phyloP scores from a whole-genome alignment of 202 grass and related monocot species.

The Zizania palustris region DNA sequence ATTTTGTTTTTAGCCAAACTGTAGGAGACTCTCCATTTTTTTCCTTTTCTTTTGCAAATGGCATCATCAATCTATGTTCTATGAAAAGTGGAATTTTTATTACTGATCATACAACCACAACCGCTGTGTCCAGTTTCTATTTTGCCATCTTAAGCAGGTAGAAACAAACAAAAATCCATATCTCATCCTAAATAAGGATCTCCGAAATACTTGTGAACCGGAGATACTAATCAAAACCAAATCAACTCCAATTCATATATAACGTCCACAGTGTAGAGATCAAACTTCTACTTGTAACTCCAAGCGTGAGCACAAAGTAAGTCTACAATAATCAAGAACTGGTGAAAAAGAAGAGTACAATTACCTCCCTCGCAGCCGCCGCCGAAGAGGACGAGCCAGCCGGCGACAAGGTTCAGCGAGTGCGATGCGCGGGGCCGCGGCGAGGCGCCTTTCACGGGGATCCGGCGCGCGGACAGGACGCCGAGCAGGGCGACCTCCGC shows the following conservation, averaged over 20 bases:
- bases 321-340: constrained; percentile 5
- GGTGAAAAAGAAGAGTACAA: constrained; percentile 8
- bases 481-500: constrained; percentile 55
- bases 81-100: constrained; percentile 1
- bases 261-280: neutral
- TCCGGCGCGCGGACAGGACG: constrained; percentile 54
- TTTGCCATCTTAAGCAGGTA: constrained; percentile 8
- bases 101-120: neutral
- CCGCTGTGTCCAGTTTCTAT: neutral
- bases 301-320: neutral
- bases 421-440: constrained; percentile 82
- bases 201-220: constrained; percentile 4
- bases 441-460: constrained; percentile 51
- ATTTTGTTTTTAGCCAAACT: neutral
- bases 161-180: constrained; percentile 15
- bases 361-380: constrained; percentile 95
- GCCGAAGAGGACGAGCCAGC: constrained; percentile 91
- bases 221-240: neutral
- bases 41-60: neutral
- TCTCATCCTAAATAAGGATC: constrained; percentile 21
- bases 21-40: neutral
- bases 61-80: constrained; percentile 7
- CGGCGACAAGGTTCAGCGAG: constrained; percentile 81
- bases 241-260: constrained; percentile 1
- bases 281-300: neutral